phyloP scores from a whole-genome alignment of 1,284 basidiomycete species.

The Malassezia furfur region DNA sequence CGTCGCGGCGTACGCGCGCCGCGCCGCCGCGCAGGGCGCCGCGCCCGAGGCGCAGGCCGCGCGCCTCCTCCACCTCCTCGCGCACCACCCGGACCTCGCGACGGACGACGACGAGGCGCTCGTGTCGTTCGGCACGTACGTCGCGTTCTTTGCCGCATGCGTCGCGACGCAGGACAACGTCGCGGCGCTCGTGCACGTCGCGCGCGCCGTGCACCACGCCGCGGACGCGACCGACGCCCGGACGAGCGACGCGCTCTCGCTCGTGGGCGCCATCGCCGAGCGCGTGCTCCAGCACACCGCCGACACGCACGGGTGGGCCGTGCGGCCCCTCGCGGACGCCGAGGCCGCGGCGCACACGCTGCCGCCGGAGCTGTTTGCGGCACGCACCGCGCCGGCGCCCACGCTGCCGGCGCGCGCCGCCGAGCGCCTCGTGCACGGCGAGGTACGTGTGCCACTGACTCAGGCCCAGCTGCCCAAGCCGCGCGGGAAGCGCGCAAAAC shows the following conservation, averaged over 20 bases:
- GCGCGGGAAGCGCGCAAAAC: slow-evolving; percentile 1
- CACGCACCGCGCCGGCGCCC: background rate
- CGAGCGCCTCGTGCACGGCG: background rate
- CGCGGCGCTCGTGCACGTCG: slow-evolving; percentile 60
- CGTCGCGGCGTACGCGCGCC: slow-evolving; percentile 24
- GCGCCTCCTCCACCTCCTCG: slow-evolving; percentile 72
- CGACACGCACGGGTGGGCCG: slow-evolving; percentile 63
- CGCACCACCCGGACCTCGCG: slow-evolving; percentile 85
- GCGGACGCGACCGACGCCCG: background rate
- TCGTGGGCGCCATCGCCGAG: slow-evolving; percentile 78
- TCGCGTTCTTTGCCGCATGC: slow-evolving; percentile 75
- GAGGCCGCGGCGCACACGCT: background rate
- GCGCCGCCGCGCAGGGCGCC: slow-evolving; percentile 10
- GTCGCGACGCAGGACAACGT: slow-evolving; percentile 64
- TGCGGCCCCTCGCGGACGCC: background rate
- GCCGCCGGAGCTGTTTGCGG: slow-evolving; percentile 1
- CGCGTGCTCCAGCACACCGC: slow-evolving; percentile 68
- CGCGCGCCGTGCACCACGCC: slow-evolving; percentile 4
- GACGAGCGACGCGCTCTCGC: slow-evolving; percentile 58
- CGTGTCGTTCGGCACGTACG: slow-evolving; percentile 53
- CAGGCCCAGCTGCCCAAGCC: background rate
- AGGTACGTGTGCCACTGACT: too few species aligned
- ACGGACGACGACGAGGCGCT: slow-evolving; percentile 66
- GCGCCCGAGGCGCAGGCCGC: slow-evolving; percentile 69
- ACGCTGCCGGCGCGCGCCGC: background rate